A percentile compares a stretch with the other conserved stretches of the same genome.
These are phyloP conservation scores for Luffa acutangula DNA, from an alignment of 306 rosid species.

Conservation along the genomic window DNA sequence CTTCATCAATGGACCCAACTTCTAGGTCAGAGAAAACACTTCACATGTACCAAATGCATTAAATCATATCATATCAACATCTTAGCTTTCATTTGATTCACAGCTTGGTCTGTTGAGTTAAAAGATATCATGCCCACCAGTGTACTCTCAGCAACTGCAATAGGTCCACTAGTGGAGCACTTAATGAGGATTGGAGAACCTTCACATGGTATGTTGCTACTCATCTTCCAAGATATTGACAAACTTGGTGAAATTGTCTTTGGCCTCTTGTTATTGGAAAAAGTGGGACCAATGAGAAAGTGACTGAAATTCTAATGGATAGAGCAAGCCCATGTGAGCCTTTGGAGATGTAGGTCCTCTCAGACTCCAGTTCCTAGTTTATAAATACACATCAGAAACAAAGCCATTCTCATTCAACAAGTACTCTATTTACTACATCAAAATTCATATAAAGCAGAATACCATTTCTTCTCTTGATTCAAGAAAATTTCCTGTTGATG, in stretches of 20 bases:
- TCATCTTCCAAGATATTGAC: neutral
- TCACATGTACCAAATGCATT: constrained; percentile 1
- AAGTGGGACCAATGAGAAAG: neutral
- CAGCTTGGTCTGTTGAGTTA: neutral
- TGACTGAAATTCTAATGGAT: neutral
- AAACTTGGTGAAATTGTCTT: neutral
- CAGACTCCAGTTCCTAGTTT: neutral
- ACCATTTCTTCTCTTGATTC: neutral
- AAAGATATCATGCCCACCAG: neutral
- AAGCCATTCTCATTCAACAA: neutral
- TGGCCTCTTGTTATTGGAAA: neutral
- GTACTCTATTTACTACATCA: neutral
- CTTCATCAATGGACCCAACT: neutral
- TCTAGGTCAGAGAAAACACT: neutral
- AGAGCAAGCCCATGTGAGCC: constrained; percentile 3
- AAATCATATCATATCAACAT: neutral
- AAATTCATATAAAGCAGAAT: neutral
- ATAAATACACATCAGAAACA: neutral
- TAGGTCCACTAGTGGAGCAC: neutral
- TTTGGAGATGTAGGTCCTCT: neutral
- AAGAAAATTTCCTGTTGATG: neutral
- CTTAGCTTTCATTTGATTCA: neutral
- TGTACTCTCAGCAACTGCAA: constrained; percentile 2
- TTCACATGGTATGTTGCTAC: constrained; percentile 9
- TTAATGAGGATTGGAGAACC: neutral